Percentiles rank a stretch among this genome's conserved stretches.
phyloP scores from a whole-genome alignment of 108 stramenopile species.

The Stephanodiscus minutulus region DNA sequence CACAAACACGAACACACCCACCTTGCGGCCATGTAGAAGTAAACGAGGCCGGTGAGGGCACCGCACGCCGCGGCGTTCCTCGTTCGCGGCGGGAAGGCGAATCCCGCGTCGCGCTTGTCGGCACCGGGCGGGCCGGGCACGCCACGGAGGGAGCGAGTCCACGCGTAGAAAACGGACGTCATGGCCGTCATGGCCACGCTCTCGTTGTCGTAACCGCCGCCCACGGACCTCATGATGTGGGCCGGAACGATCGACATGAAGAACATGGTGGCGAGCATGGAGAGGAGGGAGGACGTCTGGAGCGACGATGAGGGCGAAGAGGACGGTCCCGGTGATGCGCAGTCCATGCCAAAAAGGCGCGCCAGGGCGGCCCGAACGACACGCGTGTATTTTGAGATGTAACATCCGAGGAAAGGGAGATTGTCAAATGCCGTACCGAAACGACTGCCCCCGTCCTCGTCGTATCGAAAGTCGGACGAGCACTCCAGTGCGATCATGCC shows the following conservation, averaged over 20 bases:
- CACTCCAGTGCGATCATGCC: conserved; percentile 73
- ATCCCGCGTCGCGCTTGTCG: conserved; percentile 32
- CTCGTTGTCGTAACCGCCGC: conserved; percentile 98
- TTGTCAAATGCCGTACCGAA: conserved; percentile 59
- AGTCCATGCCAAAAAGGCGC: conserved; percentile 29
- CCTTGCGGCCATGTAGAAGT: conserved; percentile 98
- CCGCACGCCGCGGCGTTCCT: conserved; percentile 38
- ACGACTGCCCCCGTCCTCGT: conserved; percentile 21
- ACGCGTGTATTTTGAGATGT: conserved; percentile 7
- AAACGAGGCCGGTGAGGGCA: conserved; percentile 62
- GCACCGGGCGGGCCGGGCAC: not conserved
- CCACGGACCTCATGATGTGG: conserved; percentile 87
- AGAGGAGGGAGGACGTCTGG: conserved; percentile 44
- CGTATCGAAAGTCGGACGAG: conserved; percentile 45
- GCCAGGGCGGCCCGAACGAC: conserved; percentile 6
- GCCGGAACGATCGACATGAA: conserved; percentile 86
- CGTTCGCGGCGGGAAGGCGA: conserved; percentile 10
- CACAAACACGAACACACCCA: too few species aligned
- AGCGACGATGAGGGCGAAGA: conserved; percentile 20
- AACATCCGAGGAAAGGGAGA: conserved; percentile 60
- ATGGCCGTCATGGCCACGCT: conserved; percentile 93
- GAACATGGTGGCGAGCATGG: conserved; percentile 58
- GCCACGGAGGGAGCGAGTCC: conserved; percentile 69
- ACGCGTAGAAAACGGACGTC: conserved; percentile 88
- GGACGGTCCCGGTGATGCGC: not conserved